Percentiles rank a stretch among this genome's conserved stretches.
Evolutionary conservation across 148 eudicot species (phyloP).

Genomic region (Rheum nobile): DNA sequence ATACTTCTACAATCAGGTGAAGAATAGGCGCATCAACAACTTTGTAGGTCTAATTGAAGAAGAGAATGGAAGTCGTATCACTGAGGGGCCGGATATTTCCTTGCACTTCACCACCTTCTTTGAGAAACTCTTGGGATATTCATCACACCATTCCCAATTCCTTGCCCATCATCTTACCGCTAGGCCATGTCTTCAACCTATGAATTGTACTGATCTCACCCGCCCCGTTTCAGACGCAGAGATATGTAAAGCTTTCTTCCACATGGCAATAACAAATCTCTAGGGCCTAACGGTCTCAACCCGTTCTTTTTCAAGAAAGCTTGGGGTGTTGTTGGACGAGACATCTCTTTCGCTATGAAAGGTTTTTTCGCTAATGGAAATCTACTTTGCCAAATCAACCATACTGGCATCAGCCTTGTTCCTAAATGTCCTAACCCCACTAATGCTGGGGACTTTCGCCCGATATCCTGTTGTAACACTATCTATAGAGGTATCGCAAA

Average conservation of each 20-base stretch:
- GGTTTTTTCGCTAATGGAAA: neutral
- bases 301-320: neutral
- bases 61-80: too few species aligned
- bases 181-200: too few species aligned
- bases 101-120: too few species aligned
- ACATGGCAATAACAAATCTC: neutral
- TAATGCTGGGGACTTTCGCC: neutral
- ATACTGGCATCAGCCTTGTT: neutral
- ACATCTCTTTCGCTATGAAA: neutral
- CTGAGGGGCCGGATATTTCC: too few species aligned
- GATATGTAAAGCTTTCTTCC: neutral
- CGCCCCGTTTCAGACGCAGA: neutral
- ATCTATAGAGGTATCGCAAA: neutral
- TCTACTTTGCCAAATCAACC: neutral
- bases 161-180: too few species aligned
- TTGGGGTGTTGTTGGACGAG: neutral
- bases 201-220: too few species aligned
- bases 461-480: neutral
- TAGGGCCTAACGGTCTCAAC: conserved; percentile 23
- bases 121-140: too few species aligned
- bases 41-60: too few species aligned
- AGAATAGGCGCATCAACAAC: too few species aligned
- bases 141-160: too few species aligned
- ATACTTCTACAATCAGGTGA: too few species aligned
- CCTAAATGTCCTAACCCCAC: neutral